Base-by-base conservation (phyloP, 768 basidiomycete species). In the Lactifluus echinatus region DNA sequence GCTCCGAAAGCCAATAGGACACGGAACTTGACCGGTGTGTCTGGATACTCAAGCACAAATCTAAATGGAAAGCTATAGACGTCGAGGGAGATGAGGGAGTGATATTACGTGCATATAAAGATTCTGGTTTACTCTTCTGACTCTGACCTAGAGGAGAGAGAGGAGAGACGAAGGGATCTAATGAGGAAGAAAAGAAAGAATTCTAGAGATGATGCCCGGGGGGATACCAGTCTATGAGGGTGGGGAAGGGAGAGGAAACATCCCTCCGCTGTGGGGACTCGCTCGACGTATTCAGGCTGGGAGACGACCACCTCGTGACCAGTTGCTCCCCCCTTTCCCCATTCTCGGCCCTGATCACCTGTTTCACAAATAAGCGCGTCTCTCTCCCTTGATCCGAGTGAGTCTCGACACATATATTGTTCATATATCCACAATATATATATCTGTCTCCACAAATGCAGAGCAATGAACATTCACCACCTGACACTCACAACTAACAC, bases 41-140 rank as follows among this genome's bases (percentile, higher is more conserved):
- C 40, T 53, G 44, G 58, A 60, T 46, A 52, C 44, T 55, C 48
- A 42, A 62, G 51, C 57, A 61, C 42, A 63, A n/a, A 61, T 57
- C 61, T 62, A 36, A 21, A 48, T 24, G 44, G 2, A 42, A 34
- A 37, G 8, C 40, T 29, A 34, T 57, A 53, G 48, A 21, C 31
- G 17, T 8, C 33, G 29, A 26, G 23, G 0, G 28, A n/a, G 28
- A 23, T 4, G 12, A 8, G 37, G 12, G 34, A 8, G 33, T 17
- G 50, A 29, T 23, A 19, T 17, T 37, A 61, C 59, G 37, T 46
- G 52, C 60, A 63, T 63, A 62, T 53, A 51, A 54, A 40, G 57
- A 26, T 39, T 50, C 44, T 50, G 46, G 47, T 48, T 51, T 34
- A 42, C 34, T 49, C 50, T 50, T 55, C 37, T 39, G 58, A 55